Percentiles rank a stretch among this genome's conserved stretches.
Conservation (phyloP, 225 moss, liverwort and hornwort species). For the Rhytidiadelphus loreus region DNA sequence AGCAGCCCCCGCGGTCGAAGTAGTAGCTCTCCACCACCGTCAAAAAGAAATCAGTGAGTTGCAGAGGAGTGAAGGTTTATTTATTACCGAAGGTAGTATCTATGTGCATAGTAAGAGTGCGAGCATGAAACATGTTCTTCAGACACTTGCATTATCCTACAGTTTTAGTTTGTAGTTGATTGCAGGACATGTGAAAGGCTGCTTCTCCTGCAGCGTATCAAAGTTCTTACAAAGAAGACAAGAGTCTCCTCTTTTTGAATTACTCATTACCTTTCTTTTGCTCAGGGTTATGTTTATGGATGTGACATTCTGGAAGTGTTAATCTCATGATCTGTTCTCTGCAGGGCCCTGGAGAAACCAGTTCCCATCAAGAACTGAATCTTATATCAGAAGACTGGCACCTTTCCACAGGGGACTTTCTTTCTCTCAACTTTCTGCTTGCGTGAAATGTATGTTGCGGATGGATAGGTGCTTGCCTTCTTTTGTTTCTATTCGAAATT, state of each 20-base stretch:
- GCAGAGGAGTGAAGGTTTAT: slow-evolving; percentile 2
- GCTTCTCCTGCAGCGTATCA: neutral
- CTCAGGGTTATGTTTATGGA: neutral
- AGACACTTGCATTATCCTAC: neutral
- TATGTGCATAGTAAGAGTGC: neutral
- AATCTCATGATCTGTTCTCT: neutral
- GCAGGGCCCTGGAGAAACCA: slow-evolving; percentile 37
- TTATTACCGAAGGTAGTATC: slow-evolving; percentile 5
- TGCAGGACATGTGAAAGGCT: neutral
- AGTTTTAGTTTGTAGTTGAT: neutral
- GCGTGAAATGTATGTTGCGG: slow-evolving; percentile 40
- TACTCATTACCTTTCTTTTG: neutral
- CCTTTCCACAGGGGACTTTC: slow-evolving; percentile 21
- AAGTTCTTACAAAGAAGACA: neutral
- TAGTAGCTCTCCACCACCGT: slow-evolving; percentile 74
- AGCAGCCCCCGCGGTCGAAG: slow-evolving; percentile 76
- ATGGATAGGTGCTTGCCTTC: slow-evolving; percentile 62
- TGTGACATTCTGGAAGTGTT: neutral
- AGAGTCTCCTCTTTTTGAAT: neutral
- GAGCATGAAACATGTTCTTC: neutral
- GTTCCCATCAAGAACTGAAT: slow-evolving; percentile 25
- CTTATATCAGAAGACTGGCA: slow-evolving; percentile 9
- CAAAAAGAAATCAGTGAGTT: slow-evolving; percentile 73
- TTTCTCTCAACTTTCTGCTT: slow-evolving; percentile 37
- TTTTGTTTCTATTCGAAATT: slow-evolving; percentile 13